Evolutionary conservation across 2,329 filamentous ascomycete genomes (phyloP).

Genomic region (Didymella pomorum): DNA sequence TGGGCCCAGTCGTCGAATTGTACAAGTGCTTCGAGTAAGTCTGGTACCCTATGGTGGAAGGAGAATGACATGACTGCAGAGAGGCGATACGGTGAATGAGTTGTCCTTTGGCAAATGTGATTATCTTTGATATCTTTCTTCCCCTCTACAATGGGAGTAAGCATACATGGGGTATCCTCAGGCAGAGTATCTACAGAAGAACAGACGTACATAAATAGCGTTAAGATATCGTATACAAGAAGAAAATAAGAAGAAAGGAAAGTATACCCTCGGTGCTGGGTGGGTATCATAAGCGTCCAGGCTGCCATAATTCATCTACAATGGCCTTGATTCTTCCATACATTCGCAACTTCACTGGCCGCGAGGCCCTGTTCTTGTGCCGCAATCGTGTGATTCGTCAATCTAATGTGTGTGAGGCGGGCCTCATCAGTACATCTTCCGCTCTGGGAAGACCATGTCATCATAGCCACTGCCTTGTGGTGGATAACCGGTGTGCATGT

Average conservation of each 20-base stretch:
- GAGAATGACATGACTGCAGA: slow-evolving; percentile 1
- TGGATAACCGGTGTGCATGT: slow-evolving; percentile 38
- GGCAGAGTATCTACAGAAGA: slow-evolving; percentile 10
- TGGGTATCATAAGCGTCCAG: slow-evolving; percentile 19
- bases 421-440: slow-evolving; percentile 41
- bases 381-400: neutral
- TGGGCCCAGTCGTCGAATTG: slow-evolving; percentile 1
- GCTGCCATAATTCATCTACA: slow-evolving; percentile 16
- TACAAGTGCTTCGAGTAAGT: neutral
- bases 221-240: slow-evolving; percentile 1
- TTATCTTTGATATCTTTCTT: neutral
- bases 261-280: slow-evolving; percentile 32
- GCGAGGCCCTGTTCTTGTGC: slow-evolving; percentile 6
- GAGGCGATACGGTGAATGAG: neutral
- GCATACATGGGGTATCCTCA: slow-evolving; percentile 19
- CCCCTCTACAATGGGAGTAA: slow-evolving; percentile 16
- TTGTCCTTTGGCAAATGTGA: slow-evolving; percentile 5
- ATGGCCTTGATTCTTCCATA: neutral
- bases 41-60: neutral
- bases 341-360: slow-evolving; percentile 14
- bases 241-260: slow-evolving; percentile 9
- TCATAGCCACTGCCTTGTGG: slow-evolving; percentile 38
- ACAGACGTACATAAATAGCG: slow-evolving; percentile 1
- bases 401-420: neutral
- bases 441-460: slow-evolving; percentile 49